Evolutionary conservation across 2,329 filamentous ascomycete species (phyloP), one percentile per base, ranked within the genome.

Genomic region (Leptographium flavum): DNA sequence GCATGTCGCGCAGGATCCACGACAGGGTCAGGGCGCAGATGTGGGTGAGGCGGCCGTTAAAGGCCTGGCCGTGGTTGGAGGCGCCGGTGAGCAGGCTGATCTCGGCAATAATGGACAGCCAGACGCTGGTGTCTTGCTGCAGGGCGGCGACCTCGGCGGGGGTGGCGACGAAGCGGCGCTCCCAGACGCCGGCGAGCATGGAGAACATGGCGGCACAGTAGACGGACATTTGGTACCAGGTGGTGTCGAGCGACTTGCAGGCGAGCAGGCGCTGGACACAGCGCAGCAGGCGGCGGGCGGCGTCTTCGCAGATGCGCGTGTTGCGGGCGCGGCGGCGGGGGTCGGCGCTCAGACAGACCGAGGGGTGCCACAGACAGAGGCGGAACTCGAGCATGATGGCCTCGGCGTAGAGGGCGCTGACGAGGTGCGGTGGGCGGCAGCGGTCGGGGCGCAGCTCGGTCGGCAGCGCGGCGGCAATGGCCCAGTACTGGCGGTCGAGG

Each of bases 191-290:
- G 39, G 83, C 84, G 0, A 90, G 63, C 14, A 74, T 79, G 0
- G 81, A 83, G 53, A 87, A 84, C 46, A 85, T 79, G 23, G 81
- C 81, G 37, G 81, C 76, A 13, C 84, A 70, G 55, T 84, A 86
- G 6, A 84, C 72, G 0, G 83, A 79, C 41, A 77, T 70, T 40
- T 81, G 80, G 54, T 84, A 83, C 82, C 83, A 88, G 1, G 83
- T 86, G 1, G 81, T 84, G 55, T 90, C 84, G 4, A 88, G 63
- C 38, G 76, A 78, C 55, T 81, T 83, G 47, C 79, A 66, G 52
- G 69, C 70, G 47, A 75, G 72, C 40, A 88, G 61, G 44, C 75
- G 66, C 21, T 69, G 66, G 6, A 79, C 74, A 23, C 72, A 69
- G 21, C 68, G 65, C 3, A 88, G 65, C 61, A 87, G 75, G 49